Evolutionary conservation across 805 yeast genomes (phyloP), one percentile per base, ranked within the genome.

Genomic region (Kluyveromyces dobzhanskii): DNA sequence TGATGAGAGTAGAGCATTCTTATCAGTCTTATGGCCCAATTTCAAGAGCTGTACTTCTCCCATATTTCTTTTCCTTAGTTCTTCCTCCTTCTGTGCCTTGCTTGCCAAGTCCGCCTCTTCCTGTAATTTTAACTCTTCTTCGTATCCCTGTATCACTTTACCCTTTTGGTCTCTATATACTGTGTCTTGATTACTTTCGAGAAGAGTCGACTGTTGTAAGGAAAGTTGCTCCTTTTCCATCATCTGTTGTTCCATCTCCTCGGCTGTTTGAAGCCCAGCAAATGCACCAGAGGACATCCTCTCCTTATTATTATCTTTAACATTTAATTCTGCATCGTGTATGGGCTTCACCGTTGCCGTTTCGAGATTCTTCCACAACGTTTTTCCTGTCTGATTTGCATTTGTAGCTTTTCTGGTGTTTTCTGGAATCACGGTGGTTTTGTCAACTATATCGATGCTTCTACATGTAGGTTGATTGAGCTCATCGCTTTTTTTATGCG

Each of bases 101-200:
- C 52, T 55, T 17, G 40, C 41, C 36, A 56, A 61, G 30, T 54
- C 57, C 27, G 53, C 41, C 39, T 50, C 47, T 40, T 51, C 53
- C 18, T 54, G 23, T 8, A 29, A 19, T 13, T 34, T 16, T 9
- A 37, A 17, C 12, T 35, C 28, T 23, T 30, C 39, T 16, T 44
- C 47, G 17, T 59, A 53, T 35, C 71, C 54, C 44, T 75, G 71
- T 3, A 80, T 61, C 16, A 63, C 65, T 24, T 72, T 61, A 13
- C 94, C 94, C 1, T 68, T 52, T 2, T 71, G 61, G 51, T 83
- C 90, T 65, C 92, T 70, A 49, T 71, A 73, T 0, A 76, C 63
- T 0, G 82, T 76, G 30, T 59, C 55, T 7, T 48, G 43, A 13
- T 47, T 43, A 11, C 30, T 37, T 12, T 24, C 14, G 7, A 47